Percentiles rank a stretch among this genome's conserved stretches.
Evolutionary conservation across 78 protist species (phyloP).

Genomic region (Dictyostelium capitatum): DNA sequence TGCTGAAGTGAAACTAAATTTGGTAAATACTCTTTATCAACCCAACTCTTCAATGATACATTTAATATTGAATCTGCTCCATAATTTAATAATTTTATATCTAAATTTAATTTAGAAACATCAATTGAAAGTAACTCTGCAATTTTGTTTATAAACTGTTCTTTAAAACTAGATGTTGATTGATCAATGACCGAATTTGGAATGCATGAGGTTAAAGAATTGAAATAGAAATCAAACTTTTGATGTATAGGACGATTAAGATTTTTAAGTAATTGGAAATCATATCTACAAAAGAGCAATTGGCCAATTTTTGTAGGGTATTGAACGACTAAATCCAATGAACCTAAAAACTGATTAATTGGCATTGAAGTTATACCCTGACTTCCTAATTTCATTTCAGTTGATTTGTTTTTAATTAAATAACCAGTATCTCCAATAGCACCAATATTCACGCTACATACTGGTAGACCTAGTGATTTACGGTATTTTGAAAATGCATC

Average conservation of each 20-base stretch:
- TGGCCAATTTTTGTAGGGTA: no score
- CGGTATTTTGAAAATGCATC: constrained; percentile 70
- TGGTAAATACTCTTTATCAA: constrained; percentile 37
- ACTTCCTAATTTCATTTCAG: background rate
- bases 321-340: background rate
- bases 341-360: background rate
- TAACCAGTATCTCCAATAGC: constrained; percentile 25
- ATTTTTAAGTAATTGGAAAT: no score
- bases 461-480: constrained; percentile 20
- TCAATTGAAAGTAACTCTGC: constrained; percentile 50
- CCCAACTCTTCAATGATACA: constrained; percentile 52
- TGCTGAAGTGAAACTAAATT: constrained; percentile 54
- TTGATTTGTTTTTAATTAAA: background rate
- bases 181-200: no score
- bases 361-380: constrained; percentile 18
- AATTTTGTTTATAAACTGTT: background rate
- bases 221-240: no score
- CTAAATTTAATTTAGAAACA: constrained; percentile 50
- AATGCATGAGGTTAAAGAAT: background rate
- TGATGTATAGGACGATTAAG: no score
- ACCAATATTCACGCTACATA: constrained; percentile 9
- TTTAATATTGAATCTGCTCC: constrained; percentile 56
- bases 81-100: constrained; percentile 41
- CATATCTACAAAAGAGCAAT: background rate
- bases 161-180: background rate